Evolutionary conservation across 768 basidiomycete genomes (phyloP), one percentile per base, ranked within the genome.

Genomic region (Leccinum variicolor): DNA sequence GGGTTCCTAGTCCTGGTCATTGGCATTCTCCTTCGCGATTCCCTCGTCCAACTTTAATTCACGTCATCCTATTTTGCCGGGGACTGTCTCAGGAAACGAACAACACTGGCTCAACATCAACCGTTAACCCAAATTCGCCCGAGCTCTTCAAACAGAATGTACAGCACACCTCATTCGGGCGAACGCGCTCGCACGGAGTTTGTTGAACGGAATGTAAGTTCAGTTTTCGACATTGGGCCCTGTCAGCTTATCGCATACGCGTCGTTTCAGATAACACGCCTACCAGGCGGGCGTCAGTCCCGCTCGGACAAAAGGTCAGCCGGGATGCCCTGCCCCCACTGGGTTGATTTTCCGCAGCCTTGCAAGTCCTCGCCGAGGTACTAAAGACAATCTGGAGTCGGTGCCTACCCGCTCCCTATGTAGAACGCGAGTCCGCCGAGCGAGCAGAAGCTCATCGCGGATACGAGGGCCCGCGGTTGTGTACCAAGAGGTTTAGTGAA

Each of bases 341-440:
- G 26, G 11, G 19, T 8, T 31, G 6, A 23, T 47, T 48, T 25
- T 79, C 82, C 0, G 26, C 56, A 61, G 74, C 76, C 17, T 61
- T 86, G 1, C 72, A 77, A 14, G 54, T 71, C 1, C 74, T 86
- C 15, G 70, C 75, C 6, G 79, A 85, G 9, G 59, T 79, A 33
- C 72, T 88, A 60, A 60, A 77, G 80, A 3, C 77, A 81, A 52
- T 79, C 82, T 0, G 87, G 87, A 19, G 79, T 89, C n/a, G 88
- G 87, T 1, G 85, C 84, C 2, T 77, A 86, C 48, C 86, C 87
- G 1, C 62, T 86, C 10, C 69, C 81, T 6, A 71, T 73, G 4
- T 61, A 62, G 26, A 53, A 56, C 43, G 36, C 64, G 34, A 43
- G 47, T 52, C 29, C 66, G 14, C 82, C 78, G 2, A 76, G 72